These are phyloP conservation scores for Papiliotrema fonsecae DNA, from an alignment of 1,284 basidiomycete species.

Conservation along the genomic window DNA sequence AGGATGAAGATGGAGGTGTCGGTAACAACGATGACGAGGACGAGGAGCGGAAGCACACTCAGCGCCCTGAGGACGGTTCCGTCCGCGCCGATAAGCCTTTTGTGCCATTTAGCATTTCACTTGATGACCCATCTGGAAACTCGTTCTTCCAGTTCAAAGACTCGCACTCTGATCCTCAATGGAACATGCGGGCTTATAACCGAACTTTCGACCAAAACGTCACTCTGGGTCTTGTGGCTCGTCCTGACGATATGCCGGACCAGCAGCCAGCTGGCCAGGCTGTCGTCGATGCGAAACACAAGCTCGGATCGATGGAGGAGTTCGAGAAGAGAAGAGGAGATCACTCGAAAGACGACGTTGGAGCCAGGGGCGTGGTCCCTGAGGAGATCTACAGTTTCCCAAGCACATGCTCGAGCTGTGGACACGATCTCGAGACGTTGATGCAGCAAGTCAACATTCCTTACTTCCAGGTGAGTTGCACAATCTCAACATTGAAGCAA, in stretches of 20 bases:
- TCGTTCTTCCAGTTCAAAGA: conserved; percentile 85
- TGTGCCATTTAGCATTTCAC: conserved; percentile 70
- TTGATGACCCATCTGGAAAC: conserved; percentile 94
- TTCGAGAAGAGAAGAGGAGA: conserved; percentile 40
- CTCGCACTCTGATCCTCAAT: conserved; percentile 79
- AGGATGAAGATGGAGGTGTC: conserved; percentile 50
- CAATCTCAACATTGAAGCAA: neutral
- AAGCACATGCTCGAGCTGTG: conserved; percentile 84
- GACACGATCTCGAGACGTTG: conserved; percentile 72
- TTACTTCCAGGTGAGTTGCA: conserved; percentile 80
- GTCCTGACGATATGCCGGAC: conserved; percentile 32
- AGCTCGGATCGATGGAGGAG: conserved; percentile 41
- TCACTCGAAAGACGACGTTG: conserved; percentile 14
- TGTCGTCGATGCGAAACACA: conserved; percentile 51
- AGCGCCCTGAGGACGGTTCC: conserved; percentile 16
- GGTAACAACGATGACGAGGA: conserved; percentile 33
- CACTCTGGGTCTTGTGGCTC: conserved; percentile 62
- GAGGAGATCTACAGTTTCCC: conserved; percentile 91
- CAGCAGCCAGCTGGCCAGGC: conserved; percentile 33
- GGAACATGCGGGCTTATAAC: conserved; percentile 83
- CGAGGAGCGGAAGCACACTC: conserved; percentile 13
- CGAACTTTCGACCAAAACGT: conserved; percentile 82
- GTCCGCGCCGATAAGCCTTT: conserved; percentile 55
- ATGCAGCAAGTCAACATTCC: conserved; percentile 98
- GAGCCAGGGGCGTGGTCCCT: conserved; percentile 47